Conservation (phyloP, 2,329 filamentous ascomycete genomes). For the Aspergillus luchuensis region DNA sequence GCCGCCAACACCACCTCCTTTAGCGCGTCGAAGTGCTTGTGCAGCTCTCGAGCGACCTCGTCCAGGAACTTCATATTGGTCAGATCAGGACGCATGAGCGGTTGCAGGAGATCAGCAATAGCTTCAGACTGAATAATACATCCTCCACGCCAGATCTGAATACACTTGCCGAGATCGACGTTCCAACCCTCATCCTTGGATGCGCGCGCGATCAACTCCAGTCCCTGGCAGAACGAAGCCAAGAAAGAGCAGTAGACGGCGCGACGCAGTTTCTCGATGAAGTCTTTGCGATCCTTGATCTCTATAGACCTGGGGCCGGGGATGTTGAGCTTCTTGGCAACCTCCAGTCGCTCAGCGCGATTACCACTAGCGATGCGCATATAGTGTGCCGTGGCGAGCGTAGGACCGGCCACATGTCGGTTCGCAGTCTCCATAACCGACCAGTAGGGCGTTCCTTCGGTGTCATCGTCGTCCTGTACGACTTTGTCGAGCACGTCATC, state of each 20-base stretch:
- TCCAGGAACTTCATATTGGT: constrained; percentile 46
- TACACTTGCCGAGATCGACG: constrained; percentile 43
- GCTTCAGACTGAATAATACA: constrained; percentile 71
- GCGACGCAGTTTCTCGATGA: constrained; percentile 61
- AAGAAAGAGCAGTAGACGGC: constrained; percentile 66
- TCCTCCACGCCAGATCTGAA: constrained; percentile 66
- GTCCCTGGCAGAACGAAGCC: constrained; percentile 64
- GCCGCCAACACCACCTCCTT: constrained; percentile 60
- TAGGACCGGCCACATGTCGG: constrained; percentile 65
- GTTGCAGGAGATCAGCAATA: constrained; percentile 61
- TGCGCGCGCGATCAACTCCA: constrained; percentile 64
- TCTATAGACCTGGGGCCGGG: constrained; percentile 42
- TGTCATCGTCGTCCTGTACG: constrained; percentile 67
- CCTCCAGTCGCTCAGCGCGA: constrained; percentile 56
- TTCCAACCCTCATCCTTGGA: constrained; percentile 62
- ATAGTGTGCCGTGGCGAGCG: constrained; percentile 64
- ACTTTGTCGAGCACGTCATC: constrained; percentile 69
- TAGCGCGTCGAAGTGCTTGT: constrained; percentile 52
- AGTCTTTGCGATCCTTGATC: constrained; percentile 42
- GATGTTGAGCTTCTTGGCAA: constrained; percentile 52
- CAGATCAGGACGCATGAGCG: constrained; percentile 28
- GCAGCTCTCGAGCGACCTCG: constrained; percentile 57
- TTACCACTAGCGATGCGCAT: constrained; percentile 66
- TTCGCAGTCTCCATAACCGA: constrained; percentile 62
- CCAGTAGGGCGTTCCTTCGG: constrained; percentile 70